Evolutionary conservation across 2,329 filamentous ascomycete genomes (phyloP), one percentile per base, ranked within the genome.

Genomic region (Sarocladium brachiariae): DNA sequence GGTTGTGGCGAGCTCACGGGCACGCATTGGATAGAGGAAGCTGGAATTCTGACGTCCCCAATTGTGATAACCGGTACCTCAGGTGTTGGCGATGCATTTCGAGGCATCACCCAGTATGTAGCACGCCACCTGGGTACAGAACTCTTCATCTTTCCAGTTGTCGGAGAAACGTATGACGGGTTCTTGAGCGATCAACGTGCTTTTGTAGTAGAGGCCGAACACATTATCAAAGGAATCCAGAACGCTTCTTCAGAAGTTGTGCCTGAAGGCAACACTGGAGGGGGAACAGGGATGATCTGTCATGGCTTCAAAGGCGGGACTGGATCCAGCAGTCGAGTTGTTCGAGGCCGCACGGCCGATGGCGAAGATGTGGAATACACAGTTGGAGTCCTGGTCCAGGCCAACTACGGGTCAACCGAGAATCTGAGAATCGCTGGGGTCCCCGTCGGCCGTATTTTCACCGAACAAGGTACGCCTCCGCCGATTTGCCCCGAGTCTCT

Each of bases 251-350:
- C 65, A 16, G 76, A 70, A 1, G 63, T 68, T 1, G 77, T 85
- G 0, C 61, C 63, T 2, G 81, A 86, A 61, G 82, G 82, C 0
- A 79, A 78, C 55, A 72, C 72, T 2, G 82, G 81, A 2, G 82
- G 82, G 6, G 82, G 82, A 9, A 80, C 80, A 1, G 81, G 80
- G 3, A 83, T 84, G 79, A 66, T 79, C 35, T 82, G 77, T 58
- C 79, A 83, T 58, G 76, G 75, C 55, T 83, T 79, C 66, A 83
- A 84, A 59, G 82, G 80, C 24, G 82, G 81, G 1, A 86, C 81
- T 0, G 81, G 81, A 7, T 79, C 75, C 1, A 74, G 74, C 53
- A 79, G 74, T 31, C 71, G 81, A n/a, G 53, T 81, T 6, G 54
- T 61, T 13, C 50, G 51, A 1, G 54, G 30, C 2, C 53, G 50